Percentiles rank a stretch among this genome's conserved stretches.
Evolutionary conservation across 2,329 filamentous ascomycete genomes (phyloP).

Genomic region (Calonectria montana): DNA sequence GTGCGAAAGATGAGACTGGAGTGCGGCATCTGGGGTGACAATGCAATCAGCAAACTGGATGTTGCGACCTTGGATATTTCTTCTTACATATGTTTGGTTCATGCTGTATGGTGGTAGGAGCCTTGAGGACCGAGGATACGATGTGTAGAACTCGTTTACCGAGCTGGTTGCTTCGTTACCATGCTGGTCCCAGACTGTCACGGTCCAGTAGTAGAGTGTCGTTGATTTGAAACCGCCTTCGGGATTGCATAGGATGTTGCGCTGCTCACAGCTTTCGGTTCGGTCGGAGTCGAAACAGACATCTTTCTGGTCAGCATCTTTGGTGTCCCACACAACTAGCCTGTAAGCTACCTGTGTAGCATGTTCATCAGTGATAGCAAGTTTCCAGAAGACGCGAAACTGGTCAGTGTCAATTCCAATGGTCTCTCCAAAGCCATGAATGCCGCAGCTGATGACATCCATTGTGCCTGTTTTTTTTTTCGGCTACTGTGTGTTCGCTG

Average conservation of each 20-base stretch:
- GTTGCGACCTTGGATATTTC: background rate
- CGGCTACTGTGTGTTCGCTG: background rate
- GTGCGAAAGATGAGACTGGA: conserved; percentile 54
- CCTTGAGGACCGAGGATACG: conserved; percentile 49
- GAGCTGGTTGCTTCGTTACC: conserved; percentile 39
- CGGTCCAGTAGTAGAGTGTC: conserved; percentile 50
- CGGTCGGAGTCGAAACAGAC: conserved; percentile 34
- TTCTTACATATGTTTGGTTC: conserved; percentile 51
- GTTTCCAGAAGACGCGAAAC: conserved; percentile 49
- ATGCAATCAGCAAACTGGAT: background rate
- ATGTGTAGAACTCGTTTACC: conserved; percentile 51
- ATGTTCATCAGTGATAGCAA: conserved; percentile 44
- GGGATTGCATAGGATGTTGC: conserved; percentile 38
- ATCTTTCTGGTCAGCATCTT: background rate
- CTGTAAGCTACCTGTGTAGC: conserved; percentile 47
- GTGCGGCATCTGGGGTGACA: conserved; percentile 55
- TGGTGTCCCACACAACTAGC: conserved; percentile 17
- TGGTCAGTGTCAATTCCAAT: conserved; percentile 53
- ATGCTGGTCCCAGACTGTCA: conserved; percentile 51
- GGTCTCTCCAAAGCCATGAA: conserved; percentile 52
- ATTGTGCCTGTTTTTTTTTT: conserved; percentile 25
- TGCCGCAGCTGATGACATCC: conserved; percentile 48
- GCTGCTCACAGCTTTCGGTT: conserved; percentile 32
- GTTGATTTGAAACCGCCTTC: conserved; percentile 49
- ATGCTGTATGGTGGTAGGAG: conserved; percentile 54